These are phyloP conservation scores for Cornus florida DNA, from an alignment of 148 eudicot species.

Conservation along the genomic window DNA sequence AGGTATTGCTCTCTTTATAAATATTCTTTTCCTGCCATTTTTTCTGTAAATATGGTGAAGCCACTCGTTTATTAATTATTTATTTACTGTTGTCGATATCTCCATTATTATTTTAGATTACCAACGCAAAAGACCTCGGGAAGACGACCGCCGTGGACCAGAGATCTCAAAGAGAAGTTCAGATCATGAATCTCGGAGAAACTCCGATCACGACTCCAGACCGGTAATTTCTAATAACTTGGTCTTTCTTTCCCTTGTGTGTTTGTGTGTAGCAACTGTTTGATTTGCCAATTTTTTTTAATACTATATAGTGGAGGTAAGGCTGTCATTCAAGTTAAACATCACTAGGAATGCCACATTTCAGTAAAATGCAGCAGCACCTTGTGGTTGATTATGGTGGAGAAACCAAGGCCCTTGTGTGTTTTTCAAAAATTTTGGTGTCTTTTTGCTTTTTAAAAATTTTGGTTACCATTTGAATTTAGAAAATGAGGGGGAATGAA, in stretches of 20 bases:
- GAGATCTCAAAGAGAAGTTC: constrained; percentile 67
- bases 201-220: constrained; percentile 77
- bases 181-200: constrained; percentile 66
- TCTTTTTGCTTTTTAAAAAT: too few species aligned
- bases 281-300: neutral
- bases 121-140: constrained; percentile 76
- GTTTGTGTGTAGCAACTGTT: neutral
- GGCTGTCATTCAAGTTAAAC: neutral
- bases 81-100: neutral
- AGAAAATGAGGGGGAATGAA: neutral
- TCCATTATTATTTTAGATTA: constrained; percentile 36
- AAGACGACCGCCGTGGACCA: constrained; percentile 73
- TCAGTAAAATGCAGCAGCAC: neutral
- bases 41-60: neutral
- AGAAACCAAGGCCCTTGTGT: neutral
- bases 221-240: constrained; percentile 45
- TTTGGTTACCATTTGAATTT: neutral
- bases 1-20: constrained; percentile 40
- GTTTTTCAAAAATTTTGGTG: neutral
- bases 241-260: neutral
- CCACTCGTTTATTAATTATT: neutral
- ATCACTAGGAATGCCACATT: neutral
- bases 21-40: neutral
- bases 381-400: neutral
- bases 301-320: neutral